phyloP scores from a whole-genome alignment of 2,329 filamentous ascomycete genomes.

The Nakataea oryzae region DNA sequence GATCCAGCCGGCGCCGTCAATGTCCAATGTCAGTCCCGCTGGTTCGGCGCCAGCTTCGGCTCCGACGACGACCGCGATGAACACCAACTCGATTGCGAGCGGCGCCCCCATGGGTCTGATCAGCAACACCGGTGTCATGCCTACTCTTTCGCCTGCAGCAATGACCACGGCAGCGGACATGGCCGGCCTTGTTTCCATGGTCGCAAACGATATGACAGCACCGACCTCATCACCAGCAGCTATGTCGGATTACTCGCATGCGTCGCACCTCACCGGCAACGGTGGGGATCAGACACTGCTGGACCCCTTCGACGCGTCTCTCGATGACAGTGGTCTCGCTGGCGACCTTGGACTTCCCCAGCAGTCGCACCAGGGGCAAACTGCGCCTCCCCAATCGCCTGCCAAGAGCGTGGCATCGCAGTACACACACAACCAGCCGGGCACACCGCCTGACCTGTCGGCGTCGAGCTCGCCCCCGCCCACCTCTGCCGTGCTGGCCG shows the following conservation, averaged over 20 bases:
- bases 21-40: neutral
- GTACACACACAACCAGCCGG: constrained; percentile 26
- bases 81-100: constrained; percentile 21
- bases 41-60: neutral
- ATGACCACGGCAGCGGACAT: constrained; percentile 8
- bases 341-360: neutral
- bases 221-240: constrained; percentile 31
- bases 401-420: constrained; percentile 39
- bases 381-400: constrained; percentile 23
- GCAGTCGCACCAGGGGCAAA: neutral
- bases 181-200: constrained; percentile 13
- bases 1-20: neutral
- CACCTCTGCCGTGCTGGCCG: neutral
- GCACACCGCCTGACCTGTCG: constrained; percentile 49
- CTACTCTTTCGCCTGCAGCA: neutral
- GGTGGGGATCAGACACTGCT: constrained; percentile 1
- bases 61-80: constrained; percentile 20
- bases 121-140: neutral
- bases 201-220: constrained; percentile 15
- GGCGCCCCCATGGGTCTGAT: constrained; percentile 22
- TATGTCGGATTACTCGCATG: constrained; percentile 31
- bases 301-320: neutral
- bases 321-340: neutral
- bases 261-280: constrained; percentile 35
- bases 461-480: constrained; percentile 45